Base-by-base conservation (phyloP, 345 rosid genomes). In the Arabis hirsuta region DNA sequence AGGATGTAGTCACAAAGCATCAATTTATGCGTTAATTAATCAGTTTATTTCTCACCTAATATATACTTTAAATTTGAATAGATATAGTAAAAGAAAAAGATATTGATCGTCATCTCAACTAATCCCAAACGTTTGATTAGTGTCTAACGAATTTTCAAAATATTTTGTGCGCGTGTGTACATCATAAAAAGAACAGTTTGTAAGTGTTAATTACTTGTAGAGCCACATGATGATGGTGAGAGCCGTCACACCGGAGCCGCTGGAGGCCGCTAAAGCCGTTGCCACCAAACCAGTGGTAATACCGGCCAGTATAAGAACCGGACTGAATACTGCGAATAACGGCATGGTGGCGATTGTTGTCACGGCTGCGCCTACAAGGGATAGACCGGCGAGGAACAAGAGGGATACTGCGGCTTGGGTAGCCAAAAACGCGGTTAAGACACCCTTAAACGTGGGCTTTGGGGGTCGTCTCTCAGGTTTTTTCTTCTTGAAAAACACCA, bases 271-370 rank as follows among this genome's bases (percentile, higher is more conserved):
- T 81, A 92, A 90, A n/a, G 94, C 89, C 39, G 71, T 69, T 13
- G 55, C 67, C 9, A 88, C 20, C 39, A 88, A 67, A 32, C 77
- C 69, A 14, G 74, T 71, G 0, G 88, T 62, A 62, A 88, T 79
- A n/a, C 83, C 80, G 0, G 90, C 90, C 1, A 95, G 98, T 69
- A 92, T 83, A 14, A 92, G 83, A 39, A 92, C 86, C 0, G 96
- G 98, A 74, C 92, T 92, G 82, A 81, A 88, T 10, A 88, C 65
- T 67, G 90, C 81, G 42, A 92, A 73, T 22, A 92, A 77, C 0
- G 96, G 96, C 22, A 88, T 82, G 60, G 85, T 88, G 2, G 88
- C 69, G 74, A 84, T 67, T 32, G 87, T 81, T 6, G 69, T 84
- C 29, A 90, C 84, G 63, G 85, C 91, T 0, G 92, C 81, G 29